phyloP scores from a whole-genome alignment of 768 basidiomycete species.

The Dioszegia hungarica region DNA sequence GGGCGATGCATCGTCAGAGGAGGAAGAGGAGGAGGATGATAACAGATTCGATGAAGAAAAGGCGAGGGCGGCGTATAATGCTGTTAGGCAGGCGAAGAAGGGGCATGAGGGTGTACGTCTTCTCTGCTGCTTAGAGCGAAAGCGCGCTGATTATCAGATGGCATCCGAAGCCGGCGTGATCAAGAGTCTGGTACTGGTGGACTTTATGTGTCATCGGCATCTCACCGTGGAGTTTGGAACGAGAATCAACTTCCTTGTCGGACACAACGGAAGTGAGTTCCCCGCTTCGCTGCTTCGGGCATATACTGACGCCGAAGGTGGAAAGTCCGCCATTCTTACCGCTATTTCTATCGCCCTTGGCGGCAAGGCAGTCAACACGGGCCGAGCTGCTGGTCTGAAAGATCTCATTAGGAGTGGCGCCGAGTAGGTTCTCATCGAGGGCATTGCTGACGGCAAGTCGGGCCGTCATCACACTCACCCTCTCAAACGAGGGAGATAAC shows the following conservation, averaged over 20 bases:
- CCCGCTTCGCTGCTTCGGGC: conserved; percentile 17
- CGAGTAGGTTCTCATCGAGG: conserved; percentile 55
- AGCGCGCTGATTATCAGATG: conserved; percentile 54
- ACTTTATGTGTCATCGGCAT: conserved; percentile 94
- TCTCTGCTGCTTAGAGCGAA: too few relatives aligned
- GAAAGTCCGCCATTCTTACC: conserved; percentile 89
- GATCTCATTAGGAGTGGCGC: conserved; percentile 81
- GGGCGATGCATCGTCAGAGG: background rate
- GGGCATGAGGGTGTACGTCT: background rate
- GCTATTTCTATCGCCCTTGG: conserved; percentile 90
- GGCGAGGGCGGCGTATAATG: background rate
- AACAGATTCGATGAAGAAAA: background rate
- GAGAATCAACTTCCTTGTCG: conserved; percentile 96
- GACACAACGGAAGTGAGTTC: conserved; percentile 84
- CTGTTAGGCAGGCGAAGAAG: background rate
- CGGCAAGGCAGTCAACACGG: conserved; percentile 85
- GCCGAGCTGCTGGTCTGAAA: conserved; percentile 77
- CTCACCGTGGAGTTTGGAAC: conserved; percentile 79
- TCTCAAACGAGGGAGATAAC: conserved; percentile 88
- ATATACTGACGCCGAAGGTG: conserved; percentile 57
- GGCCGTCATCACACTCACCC: conserved; percentile 68
- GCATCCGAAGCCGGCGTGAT: conserved; percentile 85
- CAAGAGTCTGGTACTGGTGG: conserved; percentile 58
- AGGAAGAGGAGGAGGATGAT: background rate
- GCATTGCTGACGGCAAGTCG: conserved; percentile 54